Evolutionary conservation across 257 asterid species (phyloP), one percentile per base, ranked within the genome.

Genomic region (Agastache rugosa): DNA sequence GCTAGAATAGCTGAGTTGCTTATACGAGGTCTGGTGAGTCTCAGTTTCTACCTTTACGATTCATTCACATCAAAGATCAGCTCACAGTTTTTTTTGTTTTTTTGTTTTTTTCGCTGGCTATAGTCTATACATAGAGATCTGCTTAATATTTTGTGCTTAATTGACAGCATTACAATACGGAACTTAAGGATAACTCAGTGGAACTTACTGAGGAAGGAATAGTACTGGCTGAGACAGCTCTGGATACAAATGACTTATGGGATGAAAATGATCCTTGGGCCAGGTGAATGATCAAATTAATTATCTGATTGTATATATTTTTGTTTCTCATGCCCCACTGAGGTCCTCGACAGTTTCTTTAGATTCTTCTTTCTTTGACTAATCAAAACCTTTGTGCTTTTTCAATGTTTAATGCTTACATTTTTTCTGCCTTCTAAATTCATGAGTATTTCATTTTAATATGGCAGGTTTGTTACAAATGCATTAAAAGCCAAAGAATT

Each of bases 201-300:
- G 99, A 95, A 83, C 90, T 95, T 78, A 90, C 98, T 5, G 99
- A 95, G 87, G 94, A 87, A 78, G 99, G 99, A 58, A 94, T 94
- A 67, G 48, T 71, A 53, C 80, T 95, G 53, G 96, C 97, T 74
- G 98, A 95, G 90, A 85, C 85, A 97, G 98, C 99, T 83, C 86
- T 95, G 58, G 98, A 89, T 80, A 92, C 99, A 82, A 83, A 82
- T 83, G 99, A 95, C 82, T 78, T 94, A 34, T 94, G 98, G 99
- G 97, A 95, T 83, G 99, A 95, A 87, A 90, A 87, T 83, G 97
- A 95, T 85, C 99, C 98, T 51, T 95, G 99, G 99, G 99, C 99
- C 71, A 90, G 96, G 99, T 92, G 81, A 83, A 56, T 75, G 68
- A 67, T 56, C 75, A 25, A 73, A 65, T 56, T 51, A 63, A 41